Evolutionary conservation across 108 stramenopile genomes (phyloP).

Genomic region (Cyclotella kingstonii): DNA sequence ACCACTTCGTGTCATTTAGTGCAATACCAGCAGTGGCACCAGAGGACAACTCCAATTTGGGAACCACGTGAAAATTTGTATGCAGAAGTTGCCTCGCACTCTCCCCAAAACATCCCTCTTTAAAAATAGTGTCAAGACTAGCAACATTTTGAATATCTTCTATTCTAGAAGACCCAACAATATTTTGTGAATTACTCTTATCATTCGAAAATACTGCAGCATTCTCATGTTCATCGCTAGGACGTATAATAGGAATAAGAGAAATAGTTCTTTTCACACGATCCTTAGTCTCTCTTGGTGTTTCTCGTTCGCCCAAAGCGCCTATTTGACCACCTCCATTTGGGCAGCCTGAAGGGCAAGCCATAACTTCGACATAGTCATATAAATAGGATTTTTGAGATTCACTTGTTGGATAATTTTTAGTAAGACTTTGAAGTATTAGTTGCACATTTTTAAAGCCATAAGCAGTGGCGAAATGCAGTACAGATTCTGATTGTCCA

Average conservation of each 20-base stretch:
- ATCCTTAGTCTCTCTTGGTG: constrained; percentile 72
- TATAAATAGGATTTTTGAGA: constrained; percentile 19
- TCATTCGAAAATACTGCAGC: constrained; percentile 6
- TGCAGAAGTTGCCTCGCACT: constrained; percentile 42
- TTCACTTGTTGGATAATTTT: constrained; percentile 2
- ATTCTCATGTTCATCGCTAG: constrained; percentile 3
- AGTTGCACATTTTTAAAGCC: constrained; percentile 97
- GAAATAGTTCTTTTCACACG: constrained; percentile 51
- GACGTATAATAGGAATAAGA: constrained; percentile 24
- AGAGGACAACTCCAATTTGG: constrained; percentile 74
- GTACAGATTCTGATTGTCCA: constrained; percentile 36
- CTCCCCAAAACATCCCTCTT: constrained; percentile 18
- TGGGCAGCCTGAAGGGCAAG: constrained; percentile 95
- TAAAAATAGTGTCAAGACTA: not conserved
- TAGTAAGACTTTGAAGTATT: constrained; percentile 57
- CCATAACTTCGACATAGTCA: constrained; percentile 97
- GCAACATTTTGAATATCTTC: not conserved
- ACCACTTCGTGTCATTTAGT: constrained; percentile 80
- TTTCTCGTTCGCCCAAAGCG: constrained; percentile 55
- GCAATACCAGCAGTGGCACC: constrained; percentile 81
- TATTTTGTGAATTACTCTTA: not conserved
- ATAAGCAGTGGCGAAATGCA: constrained; percentile 92
- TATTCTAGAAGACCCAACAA: not conserved
- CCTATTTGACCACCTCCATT: constrained; percentile 95
- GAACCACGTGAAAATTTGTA: constrained; percentile 77